Conservation (phyloP, 371 early-diverging fungal genomes). For the Syncephalastrum racemosum region DNA sequence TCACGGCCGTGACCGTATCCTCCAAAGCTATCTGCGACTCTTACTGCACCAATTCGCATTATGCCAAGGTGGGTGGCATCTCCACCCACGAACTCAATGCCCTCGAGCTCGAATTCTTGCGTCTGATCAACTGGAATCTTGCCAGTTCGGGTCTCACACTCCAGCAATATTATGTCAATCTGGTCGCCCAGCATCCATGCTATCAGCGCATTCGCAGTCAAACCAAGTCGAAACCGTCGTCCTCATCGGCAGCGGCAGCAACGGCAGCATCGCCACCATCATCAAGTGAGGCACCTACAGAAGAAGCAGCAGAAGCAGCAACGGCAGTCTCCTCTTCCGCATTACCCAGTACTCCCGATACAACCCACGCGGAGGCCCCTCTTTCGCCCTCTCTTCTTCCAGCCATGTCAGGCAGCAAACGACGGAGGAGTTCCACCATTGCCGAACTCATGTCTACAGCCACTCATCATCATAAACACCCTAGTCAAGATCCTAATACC, state of each 20-base stretch:
- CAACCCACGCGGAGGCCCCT: background rate
- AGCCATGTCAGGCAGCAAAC: constrained; percentile 5
- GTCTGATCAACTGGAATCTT: constrained; percentile 88
- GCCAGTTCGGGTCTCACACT: constrained; percentile 71
- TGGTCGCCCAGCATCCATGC: constrained; percentile 72
- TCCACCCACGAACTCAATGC: constrained; percentile 90
- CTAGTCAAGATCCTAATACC: too few relatives aligned
- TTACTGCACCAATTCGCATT: constrained; percentile 85
- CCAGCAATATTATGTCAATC: constrained; percentile 84
- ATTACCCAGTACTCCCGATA: background rate
- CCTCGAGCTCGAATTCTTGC: constrained; percentile 91
- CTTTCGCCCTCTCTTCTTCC: background rate
- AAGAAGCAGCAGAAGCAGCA: background rate
- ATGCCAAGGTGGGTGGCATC: constrained; percentile 94
- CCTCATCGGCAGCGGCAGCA: background rate
- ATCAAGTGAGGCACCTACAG: constrained; percentile 11
- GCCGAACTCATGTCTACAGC: background rate
- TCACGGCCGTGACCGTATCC: constrained; percentile 87
- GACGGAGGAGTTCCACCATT: constrained; percentile 14
- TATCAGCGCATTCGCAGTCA: constrained; percentile 24
- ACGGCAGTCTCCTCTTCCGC: background rate
- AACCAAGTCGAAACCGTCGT: background rate
- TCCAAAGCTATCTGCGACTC: constrained; percentile 87
- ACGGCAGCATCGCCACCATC: constrained; percentile 15
- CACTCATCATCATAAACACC: too few relatives aligned